Evolutionary conservation across 2,329 filamentous ascomycete species (phyloP), one percentile per base, ranked within the genome.

Genomic region (Elsinoe fawcettii): DNA sequence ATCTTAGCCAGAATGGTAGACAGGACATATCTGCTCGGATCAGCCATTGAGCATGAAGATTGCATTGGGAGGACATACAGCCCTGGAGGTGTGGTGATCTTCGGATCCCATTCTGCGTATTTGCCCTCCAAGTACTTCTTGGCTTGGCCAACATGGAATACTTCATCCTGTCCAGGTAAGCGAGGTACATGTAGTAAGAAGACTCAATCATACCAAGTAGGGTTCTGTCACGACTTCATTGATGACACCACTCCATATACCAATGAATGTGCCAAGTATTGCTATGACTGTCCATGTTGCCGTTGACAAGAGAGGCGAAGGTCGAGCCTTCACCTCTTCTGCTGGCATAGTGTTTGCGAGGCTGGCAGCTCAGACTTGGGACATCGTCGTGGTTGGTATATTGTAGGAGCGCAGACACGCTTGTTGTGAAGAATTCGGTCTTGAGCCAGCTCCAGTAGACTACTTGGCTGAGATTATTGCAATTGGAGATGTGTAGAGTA

Each of bases 51-150:
- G 34, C 6, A 43, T 4, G n/a, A 34, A 0, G 23, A 0, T 20
- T 5, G 30, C 71, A 16, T 70, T 71, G 7, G 5, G 5, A 9
- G 9, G 73, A 66, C 64, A 51, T 73, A 77, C 65, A 99, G 75
- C 32, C 91, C 93, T 0, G 93, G 92, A 0, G 93, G 93, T 1
- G 93, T 99, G 0, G 93, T 99, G 67, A 99, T 93, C 70, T 97
- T 99, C 59, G 92, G 86, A 71, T 99, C 91, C 93, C 93, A 99
- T 57, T 88, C 78, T 11, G 71, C 69, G 74, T 86, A 95, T 56
- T 80, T 80, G 9, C 86, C 85, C 39, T 80, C 70, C 70, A 91
- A 96, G 70, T 96, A 99, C 27, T 81, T 83, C 66, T 95, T 89
- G 0, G 90, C 90, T 72, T 99, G 93, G 0, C 90, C 88, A 20